Conservation (phyloP, 345 rosid species). For the Corchorus olitorius region DNA sequence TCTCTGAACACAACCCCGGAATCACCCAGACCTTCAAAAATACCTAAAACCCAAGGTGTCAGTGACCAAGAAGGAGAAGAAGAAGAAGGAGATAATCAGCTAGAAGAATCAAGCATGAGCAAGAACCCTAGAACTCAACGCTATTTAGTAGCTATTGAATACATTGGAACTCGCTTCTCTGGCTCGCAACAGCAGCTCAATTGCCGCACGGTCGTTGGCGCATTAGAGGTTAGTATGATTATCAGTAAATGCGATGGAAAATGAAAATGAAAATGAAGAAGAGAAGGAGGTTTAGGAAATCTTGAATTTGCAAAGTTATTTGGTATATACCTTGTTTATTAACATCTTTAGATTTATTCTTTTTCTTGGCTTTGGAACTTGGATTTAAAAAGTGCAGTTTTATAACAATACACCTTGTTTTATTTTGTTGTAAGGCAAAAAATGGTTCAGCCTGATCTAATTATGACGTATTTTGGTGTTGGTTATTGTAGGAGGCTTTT, state of each 20-base stretch:
- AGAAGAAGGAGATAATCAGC: constrained; percentile 29
- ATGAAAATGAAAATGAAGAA: background rate
- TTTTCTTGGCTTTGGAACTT: constrained; percentile 1
- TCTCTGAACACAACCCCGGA: constrained; percentile 31
- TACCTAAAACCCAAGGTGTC: constrained; percentile 44
- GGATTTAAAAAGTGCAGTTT: background rate
- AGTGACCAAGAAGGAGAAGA: constrained; percentile 34
- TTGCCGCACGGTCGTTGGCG: constrained; percentile 79
- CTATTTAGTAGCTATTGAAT: constrained; percentile 82
- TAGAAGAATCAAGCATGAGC: constrained; percentile 41
- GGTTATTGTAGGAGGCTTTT: constrained; percentile 71
- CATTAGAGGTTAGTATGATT: constrained; percentile 62
- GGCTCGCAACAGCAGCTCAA: constrained; percentile 84
- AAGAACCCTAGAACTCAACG: constrained; percentile 67
- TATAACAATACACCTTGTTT: background rate
- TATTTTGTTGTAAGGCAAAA: background rate
- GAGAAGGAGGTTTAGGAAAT: background rate
- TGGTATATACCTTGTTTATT: background rate
- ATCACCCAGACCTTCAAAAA: constrained; percentile 46
- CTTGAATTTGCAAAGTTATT: background rate
- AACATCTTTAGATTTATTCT: background rate
- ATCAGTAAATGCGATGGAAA: no score
- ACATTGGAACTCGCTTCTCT: constrained; percentile 80
- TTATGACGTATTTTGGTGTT: background rate
- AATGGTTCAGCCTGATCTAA: background rate